Evolutionary conservation across 1,284 basidiomycete species (phyloP), one percentile per base, ranked within the genome.

Genomic region (Blastosporella zonata): DNA sequence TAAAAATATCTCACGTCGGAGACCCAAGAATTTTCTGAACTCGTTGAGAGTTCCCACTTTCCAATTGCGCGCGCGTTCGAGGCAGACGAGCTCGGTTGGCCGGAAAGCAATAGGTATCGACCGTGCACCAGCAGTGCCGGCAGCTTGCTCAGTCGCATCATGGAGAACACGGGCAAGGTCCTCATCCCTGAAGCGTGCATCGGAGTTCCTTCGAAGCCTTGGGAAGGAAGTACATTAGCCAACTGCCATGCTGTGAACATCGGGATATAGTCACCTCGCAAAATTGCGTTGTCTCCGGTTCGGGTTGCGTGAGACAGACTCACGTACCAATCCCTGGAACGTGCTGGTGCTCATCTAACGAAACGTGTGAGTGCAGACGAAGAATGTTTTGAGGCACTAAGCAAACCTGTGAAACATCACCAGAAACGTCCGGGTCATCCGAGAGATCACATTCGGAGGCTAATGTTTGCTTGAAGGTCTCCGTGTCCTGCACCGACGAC

Each of bases 21-120:
- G 53, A 2, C 58, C 56, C 10, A 58, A 37, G 29, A 21, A 47
- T 33, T 51, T 48, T 35, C 58, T 33, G 47, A 53, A 59, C 17
- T 56, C 54, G 28, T 59, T 59, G 10, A 59, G 42, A 1, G 58
- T 50, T 23, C 57, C 55, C 3, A 53, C 55, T 43, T 50, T 49
- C 49, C 49, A 54, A 15, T 41, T 10, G 22, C 55, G 46, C 12
- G 55, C 57, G 25, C 52, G 55, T 22, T 54, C 36, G 31, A 59
- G 47, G 6, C 31, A 43, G 20, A n/a, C 31, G 0, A 54, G 36
- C 36, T 55, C 53, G 2, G 25, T 38, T 2, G 44, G 39, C 1
- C 50, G 45, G 35, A 51, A 51, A 29, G 22, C 37, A 5, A 39
- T 17, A 2, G 49, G 34, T 13, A 49, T 43, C 6, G 43, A 8